Conservation (phyloP, 164 flowering plant genomes). For the Tetrastigma voinierianum region DNA sequence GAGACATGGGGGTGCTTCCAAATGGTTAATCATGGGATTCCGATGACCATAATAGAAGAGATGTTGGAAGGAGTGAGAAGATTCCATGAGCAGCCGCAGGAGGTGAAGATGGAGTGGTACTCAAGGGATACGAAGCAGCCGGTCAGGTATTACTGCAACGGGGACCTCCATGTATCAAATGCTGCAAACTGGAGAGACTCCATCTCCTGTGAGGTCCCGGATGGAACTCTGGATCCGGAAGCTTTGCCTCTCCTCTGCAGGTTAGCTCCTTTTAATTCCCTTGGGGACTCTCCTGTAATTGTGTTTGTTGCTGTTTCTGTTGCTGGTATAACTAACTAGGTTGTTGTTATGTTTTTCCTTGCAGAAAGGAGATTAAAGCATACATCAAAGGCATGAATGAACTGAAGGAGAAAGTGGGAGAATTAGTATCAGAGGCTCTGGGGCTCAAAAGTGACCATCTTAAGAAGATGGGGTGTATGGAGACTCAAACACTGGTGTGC, state of each 20-base stretch:
- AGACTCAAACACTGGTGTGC: conserved; percentile 10
- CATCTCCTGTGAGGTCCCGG: conserved; percentile 15
- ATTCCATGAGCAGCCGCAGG: conserved; percentile 37
- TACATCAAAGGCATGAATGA: not conserved
- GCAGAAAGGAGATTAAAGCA: not conserved
- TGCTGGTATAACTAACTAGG: too few relatives aligned
- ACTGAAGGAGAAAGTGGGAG: conserved; percentile 21
- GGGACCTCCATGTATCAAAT: conserved; percentile 19
- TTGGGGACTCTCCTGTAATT: too few relatives aligned
- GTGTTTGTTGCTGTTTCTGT: too few relatives aligned
- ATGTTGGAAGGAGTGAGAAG: conserved; percentile 15
- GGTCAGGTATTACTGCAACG: conserved; percentile 26
- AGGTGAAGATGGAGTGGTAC: conserved; percentile 25
- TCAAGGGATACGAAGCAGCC: conserved; percentile 15
- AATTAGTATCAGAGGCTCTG: conserved; percentile 33
- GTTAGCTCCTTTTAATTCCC: not conserved
- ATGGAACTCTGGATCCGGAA: conserved; percentile 18
- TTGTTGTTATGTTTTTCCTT: too few relatives aligned
- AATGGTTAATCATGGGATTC: conserved; percentile 37
- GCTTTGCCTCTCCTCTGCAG: conserved; percentile 17
- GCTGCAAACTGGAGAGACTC: conserved; percentile 38
- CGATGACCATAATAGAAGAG: conserved; percentile 16
- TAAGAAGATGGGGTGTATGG: conserved; percentile 14
- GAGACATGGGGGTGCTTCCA: conserved; percentile 41
- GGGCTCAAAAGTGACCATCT: conserved; percentile 30